Percentiles rank a stretch among this genome's conserved stretches.
Evolutionary conservation across 805 yeast species (phyloP).

Genomic region (Saturnispora silvae): DNA sequence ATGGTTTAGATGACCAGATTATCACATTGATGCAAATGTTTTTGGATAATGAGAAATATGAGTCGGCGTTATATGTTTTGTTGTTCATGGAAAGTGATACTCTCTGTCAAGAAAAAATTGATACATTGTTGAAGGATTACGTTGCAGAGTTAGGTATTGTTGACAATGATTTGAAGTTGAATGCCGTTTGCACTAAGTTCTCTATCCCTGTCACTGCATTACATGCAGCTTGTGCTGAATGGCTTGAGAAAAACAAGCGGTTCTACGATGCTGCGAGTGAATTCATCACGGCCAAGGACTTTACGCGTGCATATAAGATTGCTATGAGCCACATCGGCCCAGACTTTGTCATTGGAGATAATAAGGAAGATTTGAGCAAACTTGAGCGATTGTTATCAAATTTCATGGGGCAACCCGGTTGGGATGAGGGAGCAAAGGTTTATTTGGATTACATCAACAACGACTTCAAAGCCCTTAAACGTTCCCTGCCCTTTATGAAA

Average conservation of each 20-base stretch:
- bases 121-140: conserved; percentile 26
- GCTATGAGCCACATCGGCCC: conserved; percentile 63
- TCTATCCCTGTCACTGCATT: conserved; percentile 39
- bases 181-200: conserved; percentile 30
- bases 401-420: conserved; percentile 36
- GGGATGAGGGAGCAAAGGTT: conserved; percentile 50
- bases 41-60: conserved; percentile 35
- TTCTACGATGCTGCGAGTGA: conserved; percentile 46
- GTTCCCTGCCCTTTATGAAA: conserved; percentile 1
- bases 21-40: conserved; percentile 41
- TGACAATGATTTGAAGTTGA: not conserved
- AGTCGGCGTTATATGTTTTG: conserved; percentile 53
- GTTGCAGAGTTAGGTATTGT: conserved; percentile 18
- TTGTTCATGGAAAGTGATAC: conserved; percentile 44
- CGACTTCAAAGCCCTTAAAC: not conserved
- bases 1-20: conserved; percentile 15
- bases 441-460: conserved; percentile 38
- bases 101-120: conserved; percentile 32
- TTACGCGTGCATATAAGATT: conserved; percentile 53
- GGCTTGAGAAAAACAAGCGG: conserved; percentile 39
- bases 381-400: conserved; percentile 31
- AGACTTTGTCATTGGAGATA: conserved; percentile 43
- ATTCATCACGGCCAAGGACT: conserved; percentile 48
- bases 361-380: conserved; percentile 13
- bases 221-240: conserved; percentile 50